phyloP scores from a whole-genome alignment of 1,284 basidiomycete species.

The Sanghuangporus baumii region DNA sequence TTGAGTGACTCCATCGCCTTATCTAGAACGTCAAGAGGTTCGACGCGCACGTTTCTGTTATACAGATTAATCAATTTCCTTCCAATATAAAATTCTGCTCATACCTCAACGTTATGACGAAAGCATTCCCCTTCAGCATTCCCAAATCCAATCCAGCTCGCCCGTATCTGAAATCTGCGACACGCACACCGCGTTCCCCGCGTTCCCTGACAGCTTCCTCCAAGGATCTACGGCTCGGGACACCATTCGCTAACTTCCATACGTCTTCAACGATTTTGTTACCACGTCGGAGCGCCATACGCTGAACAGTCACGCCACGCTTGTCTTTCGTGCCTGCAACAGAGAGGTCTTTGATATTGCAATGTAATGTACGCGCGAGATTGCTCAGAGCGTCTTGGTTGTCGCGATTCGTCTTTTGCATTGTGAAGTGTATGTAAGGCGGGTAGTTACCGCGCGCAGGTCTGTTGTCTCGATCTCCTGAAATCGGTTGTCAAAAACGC shows the following conservation, averaged over 20 bases:
- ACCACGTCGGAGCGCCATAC: constrained; percentile 80
- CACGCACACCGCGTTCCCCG: constrained; percentile 86
- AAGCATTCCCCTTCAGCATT: constrained; percentile 93
- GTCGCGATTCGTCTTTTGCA: constrained; percentile 98
- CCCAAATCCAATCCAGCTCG: constrained; percentile 84
- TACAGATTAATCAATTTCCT: not conserved
- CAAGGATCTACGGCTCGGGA: constrained; percentile 51
- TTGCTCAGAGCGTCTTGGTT: constrained; percentile 90
- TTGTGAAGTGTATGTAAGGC: constrained; percentile 92
- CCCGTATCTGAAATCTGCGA: constrained; percentile 85
- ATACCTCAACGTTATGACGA: constrained; percentile 89
- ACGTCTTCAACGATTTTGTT: constrained; percentile 79
- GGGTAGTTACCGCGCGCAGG: constrained; percentile 61
- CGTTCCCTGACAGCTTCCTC: constrained; percentile 60
- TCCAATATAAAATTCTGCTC: not conserved
- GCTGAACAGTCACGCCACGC: constrained; percentile 92
- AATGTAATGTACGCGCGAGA: constrained; percentile 71
- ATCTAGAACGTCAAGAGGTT: constrained; percentile 67
- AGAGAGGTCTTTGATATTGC: constrained; percentile 73
- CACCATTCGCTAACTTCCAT: constrained; percentile 74
- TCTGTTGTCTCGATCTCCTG: constrained; percentile 34
- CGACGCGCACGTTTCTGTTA: constrained; percentile 76
- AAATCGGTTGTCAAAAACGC: not conserved
- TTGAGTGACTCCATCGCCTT: constrained; percentile 79
- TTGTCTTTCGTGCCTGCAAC: constrained; percentile 99